Evolutionary conservation across 768 basidiomycete genomes (phyloP), one percentile per base, ranked within the genome.

Genomic region (Psilocybe subaeruginosa): DNA sequence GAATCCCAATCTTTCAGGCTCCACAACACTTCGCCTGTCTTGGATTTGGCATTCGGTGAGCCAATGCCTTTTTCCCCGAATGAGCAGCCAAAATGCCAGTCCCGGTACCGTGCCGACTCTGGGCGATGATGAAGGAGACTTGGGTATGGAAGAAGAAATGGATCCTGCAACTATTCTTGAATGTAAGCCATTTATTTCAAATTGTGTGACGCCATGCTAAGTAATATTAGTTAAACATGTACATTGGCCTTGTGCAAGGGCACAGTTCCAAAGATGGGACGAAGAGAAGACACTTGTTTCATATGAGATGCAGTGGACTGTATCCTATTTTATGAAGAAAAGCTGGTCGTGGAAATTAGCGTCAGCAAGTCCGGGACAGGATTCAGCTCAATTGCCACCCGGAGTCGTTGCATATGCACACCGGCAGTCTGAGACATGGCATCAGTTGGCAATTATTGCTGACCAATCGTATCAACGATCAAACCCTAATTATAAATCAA

Each of bases 21-120:
- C 65, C 9, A 65, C 60, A 63, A 3, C 39, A 33, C 8, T 23
- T 23, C 2, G 23, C 23, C 17, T 67, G 0, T 63, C 63, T 0
- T 66, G 65, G 68, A 66, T 66, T 16, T 68, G 67, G 65, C 39
- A 64, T 2, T 56, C 60, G 0, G 48, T 61, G 2, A 43, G 31
- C 6, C 8, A 30, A 7, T 12, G 57, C 1, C 19, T 54, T 2
- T 17, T 23, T 3, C 33, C 41, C 0, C 23, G 11, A 14, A 1
- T 53, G 27, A 3, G 30, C 45, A 3, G 19, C 12, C 50, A 9
- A 27, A 27, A 6, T 8, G n/a, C 30, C 43, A 46, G 12, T 5
- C 8, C 46, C 11, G 30, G 16, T 23, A 27, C 29, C 27, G 12
- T 16, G 43, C 27, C 29, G 16, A 17, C 4, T 9, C 7, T 1